A percentile compares a stretch with the other conserved stretches of the same genome.
These are phyloP conservation scores for Coemansia sp. DNA, from an alignment of 192 early-diverging fungal genomes.

Conservation along the genomic window DNA sequence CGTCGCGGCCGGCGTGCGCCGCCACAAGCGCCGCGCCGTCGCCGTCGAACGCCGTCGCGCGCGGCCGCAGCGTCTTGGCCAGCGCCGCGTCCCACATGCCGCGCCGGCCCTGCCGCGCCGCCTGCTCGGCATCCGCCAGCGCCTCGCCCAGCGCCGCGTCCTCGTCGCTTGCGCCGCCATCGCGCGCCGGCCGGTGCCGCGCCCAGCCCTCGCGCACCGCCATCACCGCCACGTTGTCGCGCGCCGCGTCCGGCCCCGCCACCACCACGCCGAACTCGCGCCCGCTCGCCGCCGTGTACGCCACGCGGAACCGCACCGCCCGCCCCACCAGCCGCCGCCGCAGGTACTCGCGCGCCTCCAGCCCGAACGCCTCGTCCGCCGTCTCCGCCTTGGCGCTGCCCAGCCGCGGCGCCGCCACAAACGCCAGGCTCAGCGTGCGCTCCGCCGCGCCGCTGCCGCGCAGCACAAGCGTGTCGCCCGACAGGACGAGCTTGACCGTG, in stretches of 20 bases:
- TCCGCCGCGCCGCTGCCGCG: slow-evolving; percentile 77
- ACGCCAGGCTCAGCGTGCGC: slow-evolving; percentile 73
- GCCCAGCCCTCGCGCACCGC: slow-evolving; percentile 81
- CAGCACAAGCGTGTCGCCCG: slow-evolving; percentile 88
- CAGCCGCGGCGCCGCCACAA: slow-evolving; percentile 78
- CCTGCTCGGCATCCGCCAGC: slow-evolving; percentile 62
- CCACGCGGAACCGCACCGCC: slow-evolving; percentile 72
- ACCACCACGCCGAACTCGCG: slow-evolving; percentile 65
- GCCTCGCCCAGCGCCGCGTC: slow-evolving; percentile 35
- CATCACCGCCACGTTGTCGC: slow-evolving; percentile 67
- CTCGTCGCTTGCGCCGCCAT: slow-evolving; percentile 42
- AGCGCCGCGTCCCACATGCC: slow-evolving; percentile 71
- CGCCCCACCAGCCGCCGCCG: slow-evolving; percentile 84
- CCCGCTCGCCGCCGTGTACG: slow-evolving; percentile 45
- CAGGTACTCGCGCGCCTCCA: slow-evolving; percentile 85
- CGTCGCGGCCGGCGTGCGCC: slow-evolving; percentile 70
- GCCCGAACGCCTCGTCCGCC: slow-evolving; percentile 84
- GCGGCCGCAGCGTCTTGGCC: slow-evolving; percentile 39
- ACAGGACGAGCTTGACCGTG: slow-evolving; percentile 82
- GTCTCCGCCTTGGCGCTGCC: slow-evolving; percentile 68
- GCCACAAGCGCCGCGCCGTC: slow-evolving; percentile 73
- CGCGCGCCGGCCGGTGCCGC: slow-evolving; percentile 61
- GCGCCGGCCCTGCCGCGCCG: slow-evolving; percentile 61
- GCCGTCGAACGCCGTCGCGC: slow-evolving; percentile 52
- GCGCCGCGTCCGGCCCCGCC: slow-evolving; percentile 48